Evolutionary conservation across 2,329 filamentous ascomycete species (phyloP).

Genomic region (Fusarium secorum): DNA sequence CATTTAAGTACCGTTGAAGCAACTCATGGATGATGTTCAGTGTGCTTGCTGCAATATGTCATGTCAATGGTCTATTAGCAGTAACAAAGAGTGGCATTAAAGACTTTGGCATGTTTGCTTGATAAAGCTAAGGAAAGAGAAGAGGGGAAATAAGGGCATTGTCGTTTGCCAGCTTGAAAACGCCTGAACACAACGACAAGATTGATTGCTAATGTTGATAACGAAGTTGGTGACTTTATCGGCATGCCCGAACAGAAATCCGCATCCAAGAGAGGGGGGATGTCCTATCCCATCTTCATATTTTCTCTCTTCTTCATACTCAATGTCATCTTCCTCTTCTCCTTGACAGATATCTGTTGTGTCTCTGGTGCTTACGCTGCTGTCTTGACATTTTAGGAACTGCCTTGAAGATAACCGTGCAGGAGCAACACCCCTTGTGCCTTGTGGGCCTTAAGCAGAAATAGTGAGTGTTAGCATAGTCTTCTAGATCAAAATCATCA

Average conservation of each 20-base stretch:
- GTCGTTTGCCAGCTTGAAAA: constrained; percentile 5
- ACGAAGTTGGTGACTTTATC: not conserved
- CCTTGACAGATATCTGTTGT: not conserved
- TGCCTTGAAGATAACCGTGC: not conserved
- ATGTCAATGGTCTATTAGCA: not conserved
- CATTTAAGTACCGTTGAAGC: not conserved
- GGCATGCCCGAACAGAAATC: not conserved
- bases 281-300: not conserved
- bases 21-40: not conserved
- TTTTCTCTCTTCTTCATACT: not conserved
- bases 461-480: not conserved
- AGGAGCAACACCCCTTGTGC: not conserved
- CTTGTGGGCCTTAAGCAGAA: not conserved
- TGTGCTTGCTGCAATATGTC: constrained; percentile 5
- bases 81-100: constrained; percentile 1
- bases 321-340: not conserved
- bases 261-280: not conserved
- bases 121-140: not conserved
- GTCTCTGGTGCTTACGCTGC: not conserved
- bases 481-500: not conserved
- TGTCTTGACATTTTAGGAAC: not conserved
- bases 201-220: not conserved
- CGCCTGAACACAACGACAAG: not conserved
- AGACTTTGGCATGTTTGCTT: constrained; percentile 6
- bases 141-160: not conserved